Evolutionary conservation across 176 grass and related monocot genomes (phyloP).

Genomic region (Eragrostis curvula): DNA sequence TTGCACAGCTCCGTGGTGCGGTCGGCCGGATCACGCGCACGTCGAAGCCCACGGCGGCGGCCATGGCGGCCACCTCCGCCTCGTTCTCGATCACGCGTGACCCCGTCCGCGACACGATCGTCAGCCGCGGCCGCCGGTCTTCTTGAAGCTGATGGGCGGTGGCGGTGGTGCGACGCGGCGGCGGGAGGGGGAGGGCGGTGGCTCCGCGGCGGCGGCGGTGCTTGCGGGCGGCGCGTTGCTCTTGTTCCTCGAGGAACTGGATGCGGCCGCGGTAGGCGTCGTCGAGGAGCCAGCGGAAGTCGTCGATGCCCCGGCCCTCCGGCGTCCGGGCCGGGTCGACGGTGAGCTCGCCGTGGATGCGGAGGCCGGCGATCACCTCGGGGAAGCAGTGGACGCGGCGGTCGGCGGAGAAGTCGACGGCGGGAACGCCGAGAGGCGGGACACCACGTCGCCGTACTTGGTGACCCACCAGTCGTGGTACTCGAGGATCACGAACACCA

Average conservation of each 20-base stretch:
- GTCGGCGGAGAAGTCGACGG: slow-evolving; percentile 66
- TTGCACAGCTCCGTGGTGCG: slow-evolving; percentile 68
- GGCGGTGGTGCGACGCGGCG: neutral
- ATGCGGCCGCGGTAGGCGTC: slow-evolving; percentile 68
- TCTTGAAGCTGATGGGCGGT: neutral
- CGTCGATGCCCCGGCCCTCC: slow-evolving; percentile 51
- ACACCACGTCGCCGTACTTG: slow-evolving; percentile 76
- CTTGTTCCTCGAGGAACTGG: slow-evolving; percentile 46
- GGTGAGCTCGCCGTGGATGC: slow-evolving; percentile 80
- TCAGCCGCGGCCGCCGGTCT: slow-evolving; percentile 43
- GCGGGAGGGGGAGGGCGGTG: neutral
- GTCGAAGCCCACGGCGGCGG: slow-evolving; percentile 57
- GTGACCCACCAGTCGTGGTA: slow-evolving; percentile 91
- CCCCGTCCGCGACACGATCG: slow-evolving; percentile 60
- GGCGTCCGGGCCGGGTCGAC: slow-evolving; percentile 55
- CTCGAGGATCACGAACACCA: slow-evolving; percentile 79
- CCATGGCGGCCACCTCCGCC: slow-evolving; percentile 39
- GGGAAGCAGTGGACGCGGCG: slow-evolving; percentile 86
- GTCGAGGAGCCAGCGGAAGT: slow-evolving; percentile 75
- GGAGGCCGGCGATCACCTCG: slow-evolving; percentile 74
- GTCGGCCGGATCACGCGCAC: slow-evolving; percentile 64
- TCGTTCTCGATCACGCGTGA: slow-evolving; percentile 89
- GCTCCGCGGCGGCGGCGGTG: slow-evolving; percentile 15
- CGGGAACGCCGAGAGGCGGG: slow-evolving; percentile 66
- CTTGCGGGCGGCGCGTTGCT: slow-evolving; percentile 35